These are phyloP conservation scores for Boletus rex-veris DNA, from an alignment of 768 basidiomycete genomes.

Conservation along the genomic window DNA sequence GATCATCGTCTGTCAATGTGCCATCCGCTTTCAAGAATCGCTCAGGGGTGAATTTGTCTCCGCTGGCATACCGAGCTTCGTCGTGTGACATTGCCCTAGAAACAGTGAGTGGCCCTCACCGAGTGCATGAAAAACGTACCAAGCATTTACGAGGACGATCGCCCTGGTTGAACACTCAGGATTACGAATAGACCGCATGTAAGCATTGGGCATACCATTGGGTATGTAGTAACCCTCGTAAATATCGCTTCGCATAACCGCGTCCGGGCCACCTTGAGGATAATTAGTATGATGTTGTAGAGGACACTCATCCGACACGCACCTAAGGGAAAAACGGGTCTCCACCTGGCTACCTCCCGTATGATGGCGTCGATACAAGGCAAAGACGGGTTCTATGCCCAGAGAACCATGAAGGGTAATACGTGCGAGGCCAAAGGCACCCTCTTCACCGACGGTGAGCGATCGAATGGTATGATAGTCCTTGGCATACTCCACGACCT, in stretches of 20 bases:
- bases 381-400: slow-evolving; percentile 52
- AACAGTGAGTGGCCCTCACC: too few relatives aligned
- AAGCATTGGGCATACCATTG: background rate
- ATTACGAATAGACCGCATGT: background rate
- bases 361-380: background rate
- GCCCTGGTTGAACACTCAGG: too few relatives aligned
- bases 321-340: background rate
- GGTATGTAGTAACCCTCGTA: background rate
- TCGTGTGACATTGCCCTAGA: too few relatives aligned
- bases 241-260: background rate
- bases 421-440: slow-evolving; percentile 50
- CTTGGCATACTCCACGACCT: slow-evolving; percentile 60
- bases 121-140: too few relatives aligned
- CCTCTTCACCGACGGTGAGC: slow-evolving; percentile 46
- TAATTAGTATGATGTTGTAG: background rate
- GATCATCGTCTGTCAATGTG: too few relatives aligned
- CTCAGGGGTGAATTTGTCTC: too few relatives aligned
- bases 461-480: slow-evolving; percentile 57
- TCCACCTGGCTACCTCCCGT: background rate
- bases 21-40: too few relatives aligned
- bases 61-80: too few relatives aligned
- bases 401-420: slow-evolving; percentile 44
- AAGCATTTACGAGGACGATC: too few relatives aligned
- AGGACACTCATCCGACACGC: background rate
- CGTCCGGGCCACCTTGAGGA: background rate